Percentiles rank a stretch among this genome's conserved stretches.
These are phyloP conservation scores for Pseudozyma flocculosa DNA, from an alignment of 1,284 basidiomycete genomes.

Conservation along the genomic window DNA sequence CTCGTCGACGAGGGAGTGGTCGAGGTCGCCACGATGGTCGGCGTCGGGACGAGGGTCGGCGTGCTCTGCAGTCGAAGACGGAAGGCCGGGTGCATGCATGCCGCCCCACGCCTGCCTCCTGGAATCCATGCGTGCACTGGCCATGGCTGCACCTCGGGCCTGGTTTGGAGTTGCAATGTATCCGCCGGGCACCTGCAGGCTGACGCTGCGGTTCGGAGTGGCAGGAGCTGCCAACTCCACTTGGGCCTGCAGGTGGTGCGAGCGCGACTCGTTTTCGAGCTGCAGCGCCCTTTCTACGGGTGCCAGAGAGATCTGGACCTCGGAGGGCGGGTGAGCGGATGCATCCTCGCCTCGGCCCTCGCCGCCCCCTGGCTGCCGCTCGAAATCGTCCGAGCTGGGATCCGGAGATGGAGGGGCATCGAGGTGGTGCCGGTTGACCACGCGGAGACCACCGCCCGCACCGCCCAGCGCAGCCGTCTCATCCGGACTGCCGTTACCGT, in stretches of 20 bases:
- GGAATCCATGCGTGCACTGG: no score
- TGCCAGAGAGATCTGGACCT: background rate
- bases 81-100: no score
- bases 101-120: no score
- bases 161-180: conserved; percentile 16
- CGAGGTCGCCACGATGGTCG: no score
- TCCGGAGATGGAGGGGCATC: no score
- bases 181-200: conserved; percentile 17
- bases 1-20: no score
- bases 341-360: conserved; percentile 1
- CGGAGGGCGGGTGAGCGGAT: background rate
- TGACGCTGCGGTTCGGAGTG: conserved; percentile 5
- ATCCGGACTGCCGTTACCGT: conserved; percentile 8
- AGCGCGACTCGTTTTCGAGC: background rate
- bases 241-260: background rate
- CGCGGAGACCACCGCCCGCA: conserved; percentile 1
- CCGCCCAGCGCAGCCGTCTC: conserved; percentile 1
- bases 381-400: no score
- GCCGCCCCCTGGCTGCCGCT: no score
- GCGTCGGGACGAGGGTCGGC: no score
- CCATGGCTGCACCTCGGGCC: no score
- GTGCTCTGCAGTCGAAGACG: no score
- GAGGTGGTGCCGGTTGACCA: conserved; percentile 9
- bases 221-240: background rate
- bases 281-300: background rate